Conservation (phyloP, 108 stramenopile genomes). For the Cyclostephanos invisitatus region DNA sequence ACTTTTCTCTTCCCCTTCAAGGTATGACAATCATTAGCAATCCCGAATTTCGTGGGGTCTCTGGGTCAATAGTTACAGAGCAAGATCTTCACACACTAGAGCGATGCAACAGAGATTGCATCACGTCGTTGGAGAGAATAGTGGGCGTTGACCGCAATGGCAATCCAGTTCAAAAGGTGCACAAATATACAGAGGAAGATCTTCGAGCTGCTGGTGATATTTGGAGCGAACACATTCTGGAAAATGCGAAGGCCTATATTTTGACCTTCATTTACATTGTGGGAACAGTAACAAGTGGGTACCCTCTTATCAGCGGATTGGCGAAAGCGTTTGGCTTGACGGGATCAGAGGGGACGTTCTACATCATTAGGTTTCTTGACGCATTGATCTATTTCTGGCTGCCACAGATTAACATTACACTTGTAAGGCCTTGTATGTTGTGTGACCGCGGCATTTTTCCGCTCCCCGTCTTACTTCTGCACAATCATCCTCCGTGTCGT, state of each 20-base stretch:
- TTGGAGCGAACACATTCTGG: conserved; percentile 53
- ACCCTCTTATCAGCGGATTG: conserved; percentile 38
- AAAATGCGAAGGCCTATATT: conserved; percentile 40
- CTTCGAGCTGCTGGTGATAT: conserved; percentile 44
- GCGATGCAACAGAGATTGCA: conserved; percentile 44
- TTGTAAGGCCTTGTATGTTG: neutral
- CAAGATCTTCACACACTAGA: conserved; percentile 46
- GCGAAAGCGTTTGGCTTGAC: conserved; percentile 32
- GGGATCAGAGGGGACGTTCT: conserved; percentile 31
- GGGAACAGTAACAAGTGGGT: conserved; percentile 47
- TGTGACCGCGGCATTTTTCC: no score
- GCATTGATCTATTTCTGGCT: conserved; percentile 61
- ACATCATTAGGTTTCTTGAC: conserved; percentile 50
- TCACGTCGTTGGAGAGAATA: conserved; percentile 50
- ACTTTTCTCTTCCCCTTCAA: no score
- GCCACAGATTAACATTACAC: conserved; percentile 51
- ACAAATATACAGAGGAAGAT: conserved; percentile 32
- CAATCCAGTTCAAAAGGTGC: conserved; percentile 27
- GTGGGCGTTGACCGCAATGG: conserved; percentile 43
- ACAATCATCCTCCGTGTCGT: no score
- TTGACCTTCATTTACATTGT: conserved; percentile 52
- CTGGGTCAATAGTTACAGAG: conserved; percentile 43
- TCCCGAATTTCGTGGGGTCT: conserved; percentile 33
- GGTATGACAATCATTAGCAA: conserved; percentile 41
- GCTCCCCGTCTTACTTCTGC: no score